Evolutionary conservation across 768 basidiomycete species (phyloP), one percentile per base, ranked within the genome.

Genomic region (Tulasnella calospora): DNA sequence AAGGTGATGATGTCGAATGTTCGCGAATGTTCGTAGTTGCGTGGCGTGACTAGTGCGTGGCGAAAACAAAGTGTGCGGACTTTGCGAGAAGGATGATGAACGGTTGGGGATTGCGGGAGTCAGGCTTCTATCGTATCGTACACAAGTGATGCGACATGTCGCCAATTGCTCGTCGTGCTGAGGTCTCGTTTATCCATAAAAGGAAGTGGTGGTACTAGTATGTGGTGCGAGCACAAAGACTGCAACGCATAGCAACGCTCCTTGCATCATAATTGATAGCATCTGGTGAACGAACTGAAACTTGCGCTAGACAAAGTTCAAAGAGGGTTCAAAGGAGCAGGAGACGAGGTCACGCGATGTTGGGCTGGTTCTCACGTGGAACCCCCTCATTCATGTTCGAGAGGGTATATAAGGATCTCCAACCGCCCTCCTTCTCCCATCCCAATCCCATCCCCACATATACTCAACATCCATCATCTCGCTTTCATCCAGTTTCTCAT

Each of bases 121-220:
- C 38, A 38, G 38, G 38, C 9, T 38, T 3, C 9, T 38, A 38
- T 38, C 38, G 38, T 46, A 57, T 57, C 55, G 55, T 57, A 46
- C 55, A 57, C 23, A 30, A 57, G 55, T n/a, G 19, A 19, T n/a
- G 23, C n/a, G 55, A 57, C 38, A 38, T 57, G n/a, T 21, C 21
- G 55, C 55, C 8, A 30, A 21, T 57, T n/a, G 21, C n/a, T 46
- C 21, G 55, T n/a, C 23, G 23, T 38, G 15, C 21, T 57, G 55
- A 57, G 55, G 55, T 23, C 55, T 57, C 55, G 55, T 57, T 57
- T 57, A 57, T 57, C 55, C 55, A 57, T 57, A 57, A 57, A 57
- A 57, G 55, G 55, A 15, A 57, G 55, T 7, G 21, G 12, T 57
- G 38, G 38, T 38, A n/a, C n/a, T 9, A 9, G 38, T 38, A 38